Percentiles rank a stretch among this genome's conserved stretches.
Evolutionary conservation across 202 grass and related monocot species (phyloP).

Genomic region (Setaria italica): DNA sequence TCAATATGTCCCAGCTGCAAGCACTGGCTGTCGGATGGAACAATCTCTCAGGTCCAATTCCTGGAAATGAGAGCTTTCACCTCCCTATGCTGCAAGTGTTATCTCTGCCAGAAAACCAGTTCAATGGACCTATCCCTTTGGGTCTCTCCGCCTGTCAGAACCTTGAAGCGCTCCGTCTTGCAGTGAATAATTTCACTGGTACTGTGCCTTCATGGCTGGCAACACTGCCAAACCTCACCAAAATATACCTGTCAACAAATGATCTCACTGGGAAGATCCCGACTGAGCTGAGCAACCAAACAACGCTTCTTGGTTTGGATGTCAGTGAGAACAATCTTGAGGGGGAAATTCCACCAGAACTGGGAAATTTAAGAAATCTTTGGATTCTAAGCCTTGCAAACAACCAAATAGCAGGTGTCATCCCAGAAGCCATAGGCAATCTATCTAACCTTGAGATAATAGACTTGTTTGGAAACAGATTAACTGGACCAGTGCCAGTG

Average conservation of each 20-base stretch:
- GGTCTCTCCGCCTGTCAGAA: conserved; percentile 34
- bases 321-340: conserved; percentile 49
- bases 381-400: conserved; percentile 36
- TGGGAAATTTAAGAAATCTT: conserved; percentile 39
- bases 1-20: conserved; percentile 45
- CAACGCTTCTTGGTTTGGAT: conserved; percentile 44
- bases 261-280: conserved; percentile 55
- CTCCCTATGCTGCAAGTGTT: conserved; percentile 43
- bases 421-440: conserved; percentile 60
- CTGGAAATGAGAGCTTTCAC: conserved; percentile 45
- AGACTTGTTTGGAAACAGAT: conserved; percentile 21
- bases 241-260: conserved; percentile 46
- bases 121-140: conserved; percentile 44
- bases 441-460: conserved; percentile 26
- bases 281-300: conserved; percentile 52
- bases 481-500: conserved; percentile 51
- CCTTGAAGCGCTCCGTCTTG: background rate
- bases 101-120: conserved; percentile 36
- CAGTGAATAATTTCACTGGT: conserved; percentile 51
- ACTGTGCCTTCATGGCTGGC: conserved; percentile 52
- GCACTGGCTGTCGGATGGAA: conserved; percentile 31
- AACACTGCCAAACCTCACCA: conserved; percentile 30
- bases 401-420: conserved; percentile 51
- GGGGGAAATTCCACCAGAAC: conserved; percentile 52
- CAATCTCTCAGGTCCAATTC: conserved; percentile 57